Conservation (phyloP, 306 rosid species). For the Cyamopsis tetragonoloba region DNA sequence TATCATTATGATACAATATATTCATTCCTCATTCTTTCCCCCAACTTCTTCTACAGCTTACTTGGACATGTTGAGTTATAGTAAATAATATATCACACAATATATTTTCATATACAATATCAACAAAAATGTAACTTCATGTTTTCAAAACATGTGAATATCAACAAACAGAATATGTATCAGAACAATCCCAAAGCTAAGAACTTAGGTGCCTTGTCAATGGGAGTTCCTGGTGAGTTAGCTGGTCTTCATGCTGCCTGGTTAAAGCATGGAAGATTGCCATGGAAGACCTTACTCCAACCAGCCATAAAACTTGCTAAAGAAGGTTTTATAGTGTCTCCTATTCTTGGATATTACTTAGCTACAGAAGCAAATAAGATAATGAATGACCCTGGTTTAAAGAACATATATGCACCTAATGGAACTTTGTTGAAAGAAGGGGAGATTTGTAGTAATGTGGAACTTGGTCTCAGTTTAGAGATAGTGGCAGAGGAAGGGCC, state of each 20-base stretch:
- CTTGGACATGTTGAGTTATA: neutral
- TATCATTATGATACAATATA: neutral
- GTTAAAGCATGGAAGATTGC: conserved; percentile 63
- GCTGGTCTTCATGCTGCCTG: conserved; percentile 87
- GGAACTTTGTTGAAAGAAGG: conserved; percentile 57
- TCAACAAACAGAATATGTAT: conserved; percentile 66
- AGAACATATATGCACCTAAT: conserved; percentile 56
- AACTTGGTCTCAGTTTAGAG: conserved; percentile 59
- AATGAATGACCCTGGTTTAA: conserved; percentile 64
- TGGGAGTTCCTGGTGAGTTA: conserved; percentile 85
- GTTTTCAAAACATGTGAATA: conserved; percentile 12
- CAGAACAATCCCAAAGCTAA: conserved; percentile 47
- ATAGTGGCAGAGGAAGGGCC: conserved; percentile 71
- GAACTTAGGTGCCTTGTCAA: conserved; percentile 51
- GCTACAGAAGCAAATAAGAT: conserved; percentile 6
- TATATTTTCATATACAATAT: neutral
- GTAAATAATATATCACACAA: neutral
- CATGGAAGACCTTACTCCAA: conserved; percentile 62
- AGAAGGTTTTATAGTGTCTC: conserved; percentile 57
- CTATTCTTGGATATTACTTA: conserved; percentile 37
- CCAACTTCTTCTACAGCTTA: neutral
- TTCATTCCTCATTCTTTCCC: neutral
- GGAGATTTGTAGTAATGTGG: conserved; percentile 56
- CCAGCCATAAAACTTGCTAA: conserved; percentile 74
- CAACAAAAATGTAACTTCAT: conserved; percentile 4